These are phyloP conservation scores for Choanephora cucurbitarum DNA, from an alignment of 371 early-diverging fungal species.

Conservation along the genomic window DNA sequence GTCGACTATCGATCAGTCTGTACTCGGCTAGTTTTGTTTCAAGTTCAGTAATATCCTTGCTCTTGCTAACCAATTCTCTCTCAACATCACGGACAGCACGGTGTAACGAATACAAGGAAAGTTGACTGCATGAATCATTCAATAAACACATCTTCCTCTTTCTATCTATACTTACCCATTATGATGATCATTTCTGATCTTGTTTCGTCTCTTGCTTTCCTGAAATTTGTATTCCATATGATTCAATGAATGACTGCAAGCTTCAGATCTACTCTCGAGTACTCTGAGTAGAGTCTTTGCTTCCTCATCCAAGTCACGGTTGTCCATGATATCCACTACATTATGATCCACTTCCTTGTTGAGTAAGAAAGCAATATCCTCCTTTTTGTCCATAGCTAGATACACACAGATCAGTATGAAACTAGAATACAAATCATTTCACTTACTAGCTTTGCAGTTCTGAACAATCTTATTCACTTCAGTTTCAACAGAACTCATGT, in stretches of 20 bases:
- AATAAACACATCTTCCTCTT: no score
- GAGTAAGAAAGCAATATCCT: slow-evolving; percentile 15
- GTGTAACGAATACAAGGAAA: slow-evolving; percentile 32
- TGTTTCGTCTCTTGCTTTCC: slow-evolving; percentile 16
- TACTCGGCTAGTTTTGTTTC: slow-evolving; percentile 23
- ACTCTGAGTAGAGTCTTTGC: slow-evolving; percentile 1
- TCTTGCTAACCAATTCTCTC: slow-evolving; percentile 20
- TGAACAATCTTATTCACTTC: not conserved
- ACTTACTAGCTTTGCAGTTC: slow-evolving; percentile 21
- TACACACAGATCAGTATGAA: not conserved
- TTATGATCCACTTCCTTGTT: not conserved
- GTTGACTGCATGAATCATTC: slow-evolving; percentile 10
- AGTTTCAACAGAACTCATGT: not conserved
- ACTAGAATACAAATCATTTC: not conserved
- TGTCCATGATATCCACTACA: slow-evolving; percentile 11
- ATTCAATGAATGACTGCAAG: not conserved
- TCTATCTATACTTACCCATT: slow-evolving; percentile 12
- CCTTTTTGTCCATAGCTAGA: slow-evolving; percentile 18
- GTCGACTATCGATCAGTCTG: slow-evolving; percentile 7
- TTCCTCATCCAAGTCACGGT: slow-evolving; percentile 18
- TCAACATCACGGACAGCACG: slow-evolving; percentile 36
- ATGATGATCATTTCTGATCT: slow-evolving; percentile 11
- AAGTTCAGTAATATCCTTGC: slow-evolving; percentile 18
- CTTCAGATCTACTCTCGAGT: slow-evolving; percentile 2
- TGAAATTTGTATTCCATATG: slow-evolving; percentile 18